phyloP scores from a whole-genome alignment of 805 yeast species.

The Ascoidea asiatica region DNA sequence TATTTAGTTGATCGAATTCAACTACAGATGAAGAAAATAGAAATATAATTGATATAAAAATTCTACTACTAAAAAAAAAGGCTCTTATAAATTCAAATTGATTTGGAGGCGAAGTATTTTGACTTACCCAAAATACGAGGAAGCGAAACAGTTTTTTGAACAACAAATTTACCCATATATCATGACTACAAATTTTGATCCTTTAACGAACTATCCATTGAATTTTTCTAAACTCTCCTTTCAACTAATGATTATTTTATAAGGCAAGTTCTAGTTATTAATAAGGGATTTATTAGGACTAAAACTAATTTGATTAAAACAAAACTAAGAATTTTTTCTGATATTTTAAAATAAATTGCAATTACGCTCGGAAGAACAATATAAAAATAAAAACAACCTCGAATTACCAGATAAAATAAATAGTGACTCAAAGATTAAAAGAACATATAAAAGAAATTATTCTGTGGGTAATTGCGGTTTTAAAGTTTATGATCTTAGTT shows the following conservation, averaged over 20 bases:
- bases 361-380: too few relatives aligned
- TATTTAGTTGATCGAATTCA: neutral
- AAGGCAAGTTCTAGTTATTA: neutral
- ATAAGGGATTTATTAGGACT: neutral
- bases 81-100: too few relatives aligned
- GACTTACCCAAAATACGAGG: neutral
- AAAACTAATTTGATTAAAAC: neutral
- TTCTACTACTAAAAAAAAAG: neutral
- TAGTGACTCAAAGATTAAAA: neutral
- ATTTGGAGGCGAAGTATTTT: neutral
- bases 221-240: neutral
- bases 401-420: neutral
- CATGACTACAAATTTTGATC: neutral
- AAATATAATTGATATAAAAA: too few relatives aligned
- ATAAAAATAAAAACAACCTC: too few relatives aligned
- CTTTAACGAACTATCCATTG: neutral
- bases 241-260: too few relatives aligned
- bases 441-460: neutral
- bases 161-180: neutral
- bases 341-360: too few relatives aligned
- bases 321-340: neutral
- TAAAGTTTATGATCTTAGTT: too few relatives aligned
- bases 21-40: neutral
- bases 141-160: neutral
- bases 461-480: neutral